Conservation (phyloP, 805 yeast species). For the Kodamaea neixiangensis region DNA sequence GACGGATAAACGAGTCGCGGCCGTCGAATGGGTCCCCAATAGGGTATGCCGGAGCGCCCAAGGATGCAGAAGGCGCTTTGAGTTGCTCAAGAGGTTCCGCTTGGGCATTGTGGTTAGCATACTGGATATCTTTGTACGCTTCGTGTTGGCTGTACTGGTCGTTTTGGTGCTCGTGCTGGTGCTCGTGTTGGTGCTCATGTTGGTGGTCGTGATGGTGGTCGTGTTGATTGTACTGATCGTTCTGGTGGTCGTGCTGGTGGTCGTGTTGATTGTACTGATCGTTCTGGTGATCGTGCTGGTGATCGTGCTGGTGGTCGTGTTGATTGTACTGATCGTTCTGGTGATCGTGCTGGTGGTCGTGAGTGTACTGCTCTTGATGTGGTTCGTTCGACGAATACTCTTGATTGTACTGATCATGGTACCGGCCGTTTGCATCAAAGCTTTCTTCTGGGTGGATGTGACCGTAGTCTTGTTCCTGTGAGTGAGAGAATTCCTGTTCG, state of each 20-base stretch:
- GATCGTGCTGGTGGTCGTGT: background rate
- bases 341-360: background rate
- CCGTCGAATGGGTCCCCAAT: constrained; percentile 9
- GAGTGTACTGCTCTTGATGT: background rate
- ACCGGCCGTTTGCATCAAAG: no score
- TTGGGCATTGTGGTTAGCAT: background rate
- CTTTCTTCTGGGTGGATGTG: background rate
- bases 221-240: background rate
- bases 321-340: background rate
- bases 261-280: background rate
- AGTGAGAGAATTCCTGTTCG: background rate
- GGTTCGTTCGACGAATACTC: background rate
- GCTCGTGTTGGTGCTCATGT: background rate
- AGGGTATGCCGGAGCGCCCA: constrained; percentile 8
- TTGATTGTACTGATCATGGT: background rate
- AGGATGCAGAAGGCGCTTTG: background rate
- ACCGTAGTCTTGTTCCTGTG: background rate
- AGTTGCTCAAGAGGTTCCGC: background rate
- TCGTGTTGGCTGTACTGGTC: background rate
- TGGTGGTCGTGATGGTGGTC: background rate
- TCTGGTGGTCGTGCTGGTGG: background rate
- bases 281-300: background rate
- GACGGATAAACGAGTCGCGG: constrained; percentile 7
- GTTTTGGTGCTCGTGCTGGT: background rate
- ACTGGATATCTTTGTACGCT: background rate